Base-by-base conservation (phyloP, 371 early-diverging fungal species). In the Syncephalastrum sp. region DNA sequence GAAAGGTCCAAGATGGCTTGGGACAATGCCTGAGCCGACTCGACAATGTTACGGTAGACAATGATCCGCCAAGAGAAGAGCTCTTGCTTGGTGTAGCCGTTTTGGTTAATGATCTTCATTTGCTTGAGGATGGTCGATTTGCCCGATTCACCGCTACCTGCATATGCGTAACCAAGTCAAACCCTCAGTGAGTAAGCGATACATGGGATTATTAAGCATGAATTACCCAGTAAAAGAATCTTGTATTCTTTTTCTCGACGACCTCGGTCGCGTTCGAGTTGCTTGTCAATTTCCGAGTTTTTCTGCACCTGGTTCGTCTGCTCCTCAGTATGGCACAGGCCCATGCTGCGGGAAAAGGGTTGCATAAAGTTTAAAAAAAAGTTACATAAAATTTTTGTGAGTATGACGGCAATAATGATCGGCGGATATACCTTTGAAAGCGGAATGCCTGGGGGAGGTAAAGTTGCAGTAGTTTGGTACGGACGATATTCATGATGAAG, bases 71-170 rank as follows among this genome's bases (percentile, higher is more conserved):
- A 92, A 43, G 81, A 66, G 53, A 71, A 71, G 8, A 90, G 80
- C 59, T 95, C 95, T 50, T 85, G 85, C 50, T 80, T 74, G n/a
- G 79, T 80, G 70, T 88, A 96, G 4, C 94, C 95, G 46, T 83
- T 81, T 61, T 90, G 91, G 66, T 93, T 90, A 63, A 95, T 91
- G 62, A 94, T 86, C 65, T 90, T 91, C 91, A 93, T 91, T 69
- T 93, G 93, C 59, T 93, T 93, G 29, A 92, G 81, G 57, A 93
- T 88, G 47, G 93, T 93, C 41, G 88, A 87, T 70, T 92, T 92
- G 55, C 93, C 93, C 41, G 91, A 90, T 70, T 93, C 93, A 57
- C 91, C 92, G 62, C 87, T 86, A 25, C 92, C 88, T 86, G n/a
- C 19, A 46, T 42, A 48, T 16, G 5, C 21, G 8, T 17, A 17